A percentile compares a stretch with the other conserved stretches of the same genome.
Conservation (phyloP, 176 grass and related monocot species). For the Triticum urartu region DNA sequence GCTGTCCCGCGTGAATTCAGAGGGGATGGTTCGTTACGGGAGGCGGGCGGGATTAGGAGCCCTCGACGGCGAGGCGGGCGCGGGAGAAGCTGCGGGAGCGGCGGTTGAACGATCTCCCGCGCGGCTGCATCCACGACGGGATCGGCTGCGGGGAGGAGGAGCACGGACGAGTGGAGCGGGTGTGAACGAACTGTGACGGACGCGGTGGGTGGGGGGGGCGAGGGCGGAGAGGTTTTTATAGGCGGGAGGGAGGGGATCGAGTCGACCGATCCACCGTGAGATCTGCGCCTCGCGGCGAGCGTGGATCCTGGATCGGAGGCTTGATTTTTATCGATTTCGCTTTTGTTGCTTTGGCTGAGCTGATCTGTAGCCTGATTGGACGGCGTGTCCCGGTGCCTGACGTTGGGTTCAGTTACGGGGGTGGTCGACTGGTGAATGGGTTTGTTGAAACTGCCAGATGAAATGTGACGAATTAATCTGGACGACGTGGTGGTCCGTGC, state of each 20-base stretch:
- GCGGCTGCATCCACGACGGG: slow-evolving; percentile 71
- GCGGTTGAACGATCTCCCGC: slow-evolving; percentile 56
- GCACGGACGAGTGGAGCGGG: too few species aligned
- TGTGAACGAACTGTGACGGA: neutral
- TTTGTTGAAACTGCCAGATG: too few species aligned
- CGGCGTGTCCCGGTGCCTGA: neutral
- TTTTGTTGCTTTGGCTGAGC: neutral
- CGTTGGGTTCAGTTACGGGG: neutral
- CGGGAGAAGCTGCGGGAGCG: slow-evolving; percentile 94
- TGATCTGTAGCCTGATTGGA: slow-evolving; percentile 3
- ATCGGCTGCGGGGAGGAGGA: neutral
- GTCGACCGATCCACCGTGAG: slow-evolving; percentile 21
- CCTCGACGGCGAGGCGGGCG: slow-evolving; percentile 83
- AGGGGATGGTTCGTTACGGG: neutral
- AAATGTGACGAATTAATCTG: neutral
- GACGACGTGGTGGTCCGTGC: neutral
- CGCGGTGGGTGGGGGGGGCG: neutral
- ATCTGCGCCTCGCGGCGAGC: neutral
- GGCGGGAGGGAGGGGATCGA: neutral
- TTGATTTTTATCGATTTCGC: neutral
- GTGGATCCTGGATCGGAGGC: neutral
- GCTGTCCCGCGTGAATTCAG: neutral
- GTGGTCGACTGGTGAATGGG: too few species aligned
- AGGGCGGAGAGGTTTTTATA: slow-evolving; percentile 6
- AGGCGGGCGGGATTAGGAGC: slow-evolving; percentile 38